phyloP scores from a whole-genome alignment of 2,329 filamentous ascomycete species.

The Aspergillus transmontanensis region DNA sequence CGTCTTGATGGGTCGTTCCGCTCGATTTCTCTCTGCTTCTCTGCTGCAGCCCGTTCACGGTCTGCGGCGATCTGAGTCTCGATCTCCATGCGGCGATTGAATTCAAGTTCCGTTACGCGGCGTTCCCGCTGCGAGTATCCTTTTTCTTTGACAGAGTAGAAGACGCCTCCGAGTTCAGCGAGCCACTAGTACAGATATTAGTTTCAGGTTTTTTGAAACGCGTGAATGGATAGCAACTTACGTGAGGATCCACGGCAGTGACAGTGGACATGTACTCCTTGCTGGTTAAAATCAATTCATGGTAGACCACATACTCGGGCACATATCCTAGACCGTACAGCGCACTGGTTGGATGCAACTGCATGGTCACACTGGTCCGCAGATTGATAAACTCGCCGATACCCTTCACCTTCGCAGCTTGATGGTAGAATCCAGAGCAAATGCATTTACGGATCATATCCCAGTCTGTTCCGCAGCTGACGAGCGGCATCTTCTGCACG shows the following conservation, averaged over 20 bases:
- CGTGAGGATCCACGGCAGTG: constrained; percentile 88
- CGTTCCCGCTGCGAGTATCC: constrained; percentile 88
- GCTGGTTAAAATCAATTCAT: constrained; percentile 93
- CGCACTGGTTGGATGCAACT: constrained; percentile 90
- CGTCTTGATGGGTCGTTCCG: constrained; percentile 37
- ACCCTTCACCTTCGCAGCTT: constrained; percentile 93
- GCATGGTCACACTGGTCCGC: constrained; percentile 88
- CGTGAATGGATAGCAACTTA: constrained; percentile 31
- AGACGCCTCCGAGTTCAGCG: constrained; percentile 92
- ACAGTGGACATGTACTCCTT: constrained; percentile 99
- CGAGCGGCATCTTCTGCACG: constrained; percentile 84
- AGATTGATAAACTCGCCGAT: constrained; percentile 98
- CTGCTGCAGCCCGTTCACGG: constrained; percentile 58
- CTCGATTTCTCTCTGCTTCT: constrained; percentile 43
- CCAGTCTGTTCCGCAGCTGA: constrained; percentile 94
- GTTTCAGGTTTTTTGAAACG: neutral
- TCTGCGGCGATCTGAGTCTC: constrained; percentile 90
- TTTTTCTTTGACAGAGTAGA: constrained; percentile 97
- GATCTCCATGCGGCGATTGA: constrained; percentile 90
- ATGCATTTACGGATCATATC: constrained; percentile 95
- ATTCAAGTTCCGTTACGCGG: constrained; percentile 84
- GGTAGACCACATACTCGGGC: constrained; percentile 96
- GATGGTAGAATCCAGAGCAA: constrained; percentile 96
- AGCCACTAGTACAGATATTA: constrained; percentile 64
- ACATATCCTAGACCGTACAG: constrained; percentile 91